Evolutionary conservation across 176 grass and related monocot genomes (phyloP), one percentile per base, ranked within the genome.

Genomic region (Paspalum notatum): DNA sequence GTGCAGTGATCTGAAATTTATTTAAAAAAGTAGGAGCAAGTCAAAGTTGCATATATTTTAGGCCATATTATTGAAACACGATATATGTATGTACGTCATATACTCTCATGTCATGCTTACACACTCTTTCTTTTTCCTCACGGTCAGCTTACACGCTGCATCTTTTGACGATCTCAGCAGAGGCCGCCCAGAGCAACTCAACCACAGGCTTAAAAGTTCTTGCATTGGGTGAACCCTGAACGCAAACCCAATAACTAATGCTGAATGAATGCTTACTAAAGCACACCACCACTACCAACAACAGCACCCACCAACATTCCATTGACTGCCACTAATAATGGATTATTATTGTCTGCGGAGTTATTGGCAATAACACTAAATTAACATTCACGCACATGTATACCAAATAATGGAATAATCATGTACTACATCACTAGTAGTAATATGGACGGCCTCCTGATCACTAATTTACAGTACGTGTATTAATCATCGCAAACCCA

Each of bases 401-500:
- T 66, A 43, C 12, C 66, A 26, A 70, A 16, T 70, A 70, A 16
- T 70, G 43, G 44, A 48, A 68, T 67, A 48, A 68, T 67, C 66
- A 46, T 68, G 47, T 16, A 16, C 6, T 5, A 4, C 22, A 24
- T 5, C 20, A 25, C 20, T 59, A 59, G 3, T 68, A 32, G 13
- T 17, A 47, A 16, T 18, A 18, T 18, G 2, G 14, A 43, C 9
- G 39, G 14, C 68, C 38, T 43, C 60, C 27, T 39, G 9, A 54
- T 14, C 38, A 49, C 27, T 79, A 79, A 64, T 74, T 86, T 74
- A 74, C 84, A 86, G 76, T 16, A 32, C 68, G 43, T 57, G 32
- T 58, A 58, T 58, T 2, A 7, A 1, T 49, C 16, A 17, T 53
- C 37, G 12, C 32, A 51, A 72, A 80, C 48, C 39, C 46, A 80